Conservation (phyloP, 73 alveolate genomes). For the Paramecium octaurelia region DNA sequence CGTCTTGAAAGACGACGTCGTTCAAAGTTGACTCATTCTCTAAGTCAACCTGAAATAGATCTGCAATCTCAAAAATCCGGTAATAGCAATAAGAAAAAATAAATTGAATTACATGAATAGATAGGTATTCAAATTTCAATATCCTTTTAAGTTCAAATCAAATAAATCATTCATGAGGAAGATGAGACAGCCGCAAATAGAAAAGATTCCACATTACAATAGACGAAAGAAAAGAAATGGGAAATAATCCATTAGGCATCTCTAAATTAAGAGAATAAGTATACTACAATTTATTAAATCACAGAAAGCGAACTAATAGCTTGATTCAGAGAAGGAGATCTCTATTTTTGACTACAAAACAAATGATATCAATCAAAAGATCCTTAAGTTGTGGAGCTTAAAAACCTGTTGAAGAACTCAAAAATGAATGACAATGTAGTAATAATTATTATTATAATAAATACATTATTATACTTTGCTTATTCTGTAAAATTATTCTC, state of each 20-base stretch:
- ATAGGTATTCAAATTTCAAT: neutral
- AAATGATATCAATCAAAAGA: neutral
- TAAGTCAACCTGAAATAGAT: slow-evolving; percentile 12
- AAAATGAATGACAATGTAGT: neutral
- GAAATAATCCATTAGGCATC: neutral
- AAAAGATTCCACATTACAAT: neutral
- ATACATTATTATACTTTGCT: neutral
- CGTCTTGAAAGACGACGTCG: slow-evolving; percentile 6
- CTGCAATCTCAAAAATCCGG: neutral
- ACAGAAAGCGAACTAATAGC: neutral
- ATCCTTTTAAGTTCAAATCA: neutral
- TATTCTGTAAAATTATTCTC: neutral
- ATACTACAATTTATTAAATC: neutral
- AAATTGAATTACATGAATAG: neutral
- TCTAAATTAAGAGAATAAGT: neutral
- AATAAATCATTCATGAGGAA: neutral
- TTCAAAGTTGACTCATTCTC: slow-evolving; percentile 24
- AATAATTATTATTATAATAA: neutral
- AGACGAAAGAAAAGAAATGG: neutral
- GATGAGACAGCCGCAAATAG: neutral
- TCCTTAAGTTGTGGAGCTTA: neutral
- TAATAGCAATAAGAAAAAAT: neutral
- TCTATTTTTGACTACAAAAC: neutral
- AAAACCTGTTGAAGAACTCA: neutral
- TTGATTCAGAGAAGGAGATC: neutral